Conservation (phyloP, 495 filamentous ascomycete genomes). For the Aspergillus biplanus region DNA sequence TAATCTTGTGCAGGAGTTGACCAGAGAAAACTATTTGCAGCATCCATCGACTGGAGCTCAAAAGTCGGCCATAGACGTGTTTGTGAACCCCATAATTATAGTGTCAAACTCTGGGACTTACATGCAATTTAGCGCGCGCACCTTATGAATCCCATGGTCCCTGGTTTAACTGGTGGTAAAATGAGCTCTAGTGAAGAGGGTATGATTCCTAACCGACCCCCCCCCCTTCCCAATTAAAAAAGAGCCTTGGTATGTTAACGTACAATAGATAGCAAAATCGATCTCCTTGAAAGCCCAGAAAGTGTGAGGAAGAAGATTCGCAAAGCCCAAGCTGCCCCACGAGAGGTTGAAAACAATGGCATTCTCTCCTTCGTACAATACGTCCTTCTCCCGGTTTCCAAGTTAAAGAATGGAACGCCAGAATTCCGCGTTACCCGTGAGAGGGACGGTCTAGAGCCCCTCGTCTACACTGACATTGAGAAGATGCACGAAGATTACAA, state of each 20-base stretch:
- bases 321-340: constrained; percentile 77
- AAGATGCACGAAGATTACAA: constrained; percentile 78
- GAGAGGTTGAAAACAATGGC: constrained; percentile 81
- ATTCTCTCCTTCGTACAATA: constrained; percentile 81
- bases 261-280: constrained; percentile 66
- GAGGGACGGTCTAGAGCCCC: constrained; percentile 58
- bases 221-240: neutral
- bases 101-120: neutral
- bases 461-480: constrained; percentile 74
- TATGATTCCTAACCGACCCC: constrained; percentile 8
- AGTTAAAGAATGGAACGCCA: constrained; percentile 34
- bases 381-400: constrained; percentile 74
- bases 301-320: constrained; percentile 75
- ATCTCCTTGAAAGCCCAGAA: constrained; percentile 79
- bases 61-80: constrained; percentile 54
- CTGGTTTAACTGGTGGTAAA: constrained; percentile 82
- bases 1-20: constrained; percentile 44
- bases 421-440: constrained; percentile 41
- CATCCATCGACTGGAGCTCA: constrained; percentile 60
- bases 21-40: constrained; percentile 89
- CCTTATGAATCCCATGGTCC: constrained; percentile 89
- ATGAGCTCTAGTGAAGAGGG: constrained; percentile 64
- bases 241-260: neutral
- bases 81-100: constrained; percentile 4
- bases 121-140: constrained; percentile 64